Conservation (phyloP, 139 green algal genomes). For the Coelastrella sp. region DNA sequence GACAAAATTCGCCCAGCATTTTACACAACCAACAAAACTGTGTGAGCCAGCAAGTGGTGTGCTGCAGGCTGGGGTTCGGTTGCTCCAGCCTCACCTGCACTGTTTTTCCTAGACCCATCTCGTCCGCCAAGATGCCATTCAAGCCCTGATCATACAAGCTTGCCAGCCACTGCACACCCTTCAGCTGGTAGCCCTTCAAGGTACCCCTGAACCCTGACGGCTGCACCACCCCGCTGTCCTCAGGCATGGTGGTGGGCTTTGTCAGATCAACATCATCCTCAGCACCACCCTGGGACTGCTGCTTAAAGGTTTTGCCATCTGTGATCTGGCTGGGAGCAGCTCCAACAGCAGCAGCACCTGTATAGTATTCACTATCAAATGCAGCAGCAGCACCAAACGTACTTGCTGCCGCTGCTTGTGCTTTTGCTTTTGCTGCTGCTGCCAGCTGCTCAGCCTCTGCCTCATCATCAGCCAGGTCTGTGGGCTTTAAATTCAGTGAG, state of each 20-base stretch:
- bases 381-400: slow-evolving; percentile 36
- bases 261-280: slow-evolving; percentile 38
- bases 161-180: slow-evolving; percentile 86
- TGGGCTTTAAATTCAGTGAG: neutral
- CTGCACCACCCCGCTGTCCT: slow-evolving; percentile 48
- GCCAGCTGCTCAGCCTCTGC: slow-evolving; percentile 30
- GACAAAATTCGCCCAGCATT: neutral
- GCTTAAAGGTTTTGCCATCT: neutral
- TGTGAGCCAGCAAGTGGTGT: neutral
- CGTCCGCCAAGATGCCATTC: slow-evolving; percentile 83
- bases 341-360: slow-evolving; percentile 37
- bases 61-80: neutral
- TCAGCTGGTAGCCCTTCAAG: slow-evolving; percentile 86
- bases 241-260: slow-evolving; percentile 53
- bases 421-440: slow-evolving; percentile 18
- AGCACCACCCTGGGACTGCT: slow-evolving; percentile 18
- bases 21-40: neutral
- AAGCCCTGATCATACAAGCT: slow-evolving; percentile 74
- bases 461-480: slow-evolving; percentile 42
- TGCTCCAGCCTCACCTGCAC: slow-evolving; percentile 50
- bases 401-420: slow-evolving; percentile 23
- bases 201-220: slow-evolving; percentile 60
- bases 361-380: slow-evolving; percentile 39
- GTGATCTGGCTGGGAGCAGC: slow-evolving; percentile 8
- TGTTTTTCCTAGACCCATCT: slow-evolving; percentile 85